Conservation (phyloP, 345 rosid genomes). For the Euphorbia peplus region DNA sequence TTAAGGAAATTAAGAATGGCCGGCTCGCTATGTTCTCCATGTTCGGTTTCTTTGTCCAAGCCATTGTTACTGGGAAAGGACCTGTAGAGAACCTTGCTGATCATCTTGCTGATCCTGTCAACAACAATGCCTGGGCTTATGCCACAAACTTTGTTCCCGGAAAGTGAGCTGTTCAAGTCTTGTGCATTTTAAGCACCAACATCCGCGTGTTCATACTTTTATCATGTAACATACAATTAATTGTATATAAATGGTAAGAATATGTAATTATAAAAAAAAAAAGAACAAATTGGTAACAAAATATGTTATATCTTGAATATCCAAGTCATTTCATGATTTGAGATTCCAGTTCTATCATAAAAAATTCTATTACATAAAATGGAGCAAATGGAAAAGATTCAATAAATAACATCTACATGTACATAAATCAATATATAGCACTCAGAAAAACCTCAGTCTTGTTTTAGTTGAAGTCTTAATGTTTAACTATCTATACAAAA, state of each 20-base stretch:
- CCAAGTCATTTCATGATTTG: background rate
- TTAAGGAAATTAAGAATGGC: conserved; percentile 46
- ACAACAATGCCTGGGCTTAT: conserved; percentile 48
- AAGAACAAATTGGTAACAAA: too few species aligned
- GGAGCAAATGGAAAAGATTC: background rate
- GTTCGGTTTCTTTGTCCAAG: conserved; percentile 56
- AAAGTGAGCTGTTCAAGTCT: conserved; percentile 28
- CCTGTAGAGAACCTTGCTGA: conserved; percentile 41
- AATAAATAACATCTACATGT: background rate
- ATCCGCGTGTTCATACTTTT: background rate
- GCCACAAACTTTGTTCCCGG: conserved; percentile 58
- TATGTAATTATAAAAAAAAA: too few species aligned
- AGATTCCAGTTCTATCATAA: too few species aligned
- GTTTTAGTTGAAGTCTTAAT: background rate
- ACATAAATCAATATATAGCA: background rate
- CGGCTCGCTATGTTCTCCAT: conserved; percentile 47
- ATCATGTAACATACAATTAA: background rate
- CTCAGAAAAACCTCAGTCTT: background rate
- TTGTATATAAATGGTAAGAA: background rate
- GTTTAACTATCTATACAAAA: background rate
- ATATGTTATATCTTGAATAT: background rate
- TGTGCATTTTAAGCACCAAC: background rate
- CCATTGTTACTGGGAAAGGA: conserved; percentile 48
- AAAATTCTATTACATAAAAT: background rate
- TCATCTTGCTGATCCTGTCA: conserved; percentile 44